Base-by-base conservation (phyloP, 1,139 yeast genomes). In the Blastobotrys apis region DNA sequence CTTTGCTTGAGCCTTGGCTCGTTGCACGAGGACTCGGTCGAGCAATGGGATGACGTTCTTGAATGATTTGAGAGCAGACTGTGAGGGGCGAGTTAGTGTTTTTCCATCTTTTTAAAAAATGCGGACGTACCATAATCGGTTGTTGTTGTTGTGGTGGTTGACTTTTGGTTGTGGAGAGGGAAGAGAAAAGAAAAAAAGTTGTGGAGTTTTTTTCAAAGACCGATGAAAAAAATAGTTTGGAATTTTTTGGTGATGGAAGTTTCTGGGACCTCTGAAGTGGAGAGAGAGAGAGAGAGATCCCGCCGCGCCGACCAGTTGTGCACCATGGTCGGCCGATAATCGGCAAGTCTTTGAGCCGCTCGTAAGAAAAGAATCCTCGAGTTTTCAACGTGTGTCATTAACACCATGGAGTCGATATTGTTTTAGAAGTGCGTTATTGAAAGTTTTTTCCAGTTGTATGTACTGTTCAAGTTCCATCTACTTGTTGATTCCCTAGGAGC, bases 21-120 rank as follows among this genome's bases (percentile, higher is more conserved):
- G 84, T 73, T 88, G 96, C 53, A 92, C 96, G 55, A 92, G 79
- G 49, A 92, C 92, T 72, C 97, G 84, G 80, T 92, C 97, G 59
- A 92, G 77, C 58, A 92, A 80, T 55, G 98, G 98, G 59, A 83
- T 81, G 63, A 92, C 84, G 54, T 88, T 77, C 71, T 86, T 83
- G 58, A 88, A 94, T 56, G 88, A 81, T 70, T 85, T 87, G 68
- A 92, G 74, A 51, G 85, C 67, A 39, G 53, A 51, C 56, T 53
- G 20, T n/a, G 27, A 22, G 32, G 5, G 19, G 5, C 4, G 26
- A 12, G 41, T 38, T 39, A 32, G 42, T 22, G 2, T 23, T 12
- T 19, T 6, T 17, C n/a, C 3, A 17, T 27, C 29, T 19, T 13
- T 26, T 23, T n/a, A 16, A 16, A 37, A 37, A n/a, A n/a, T n/a